phyloP scores from a whole-genome alignment of 2,329 filamentous ascomycete genomes.

The Calonectria leucothoes region DNA sequence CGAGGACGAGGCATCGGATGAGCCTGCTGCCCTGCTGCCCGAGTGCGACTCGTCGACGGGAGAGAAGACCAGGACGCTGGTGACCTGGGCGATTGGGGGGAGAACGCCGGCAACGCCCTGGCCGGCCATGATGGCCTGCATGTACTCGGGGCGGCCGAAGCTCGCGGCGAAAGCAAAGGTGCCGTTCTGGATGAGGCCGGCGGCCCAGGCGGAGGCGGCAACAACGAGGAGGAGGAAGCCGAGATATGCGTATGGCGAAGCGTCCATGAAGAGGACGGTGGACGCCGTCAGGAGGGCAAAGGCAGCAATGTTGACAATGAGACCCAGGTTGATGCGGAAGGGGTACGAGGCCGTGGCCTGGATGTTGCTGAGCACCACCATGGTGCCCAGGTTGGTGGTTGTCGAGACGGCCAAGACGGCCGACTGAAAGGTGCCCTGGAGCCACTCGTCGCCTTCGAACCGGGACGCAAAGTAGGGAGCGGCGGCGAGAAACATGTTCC shows the following conservation, averaged over 20 bases:
- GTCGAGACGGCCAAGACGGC: slow-evolving; percentile 90
- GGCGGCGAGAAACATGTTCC: slow-evolving; percentile 98
- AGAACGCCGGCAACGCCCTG: slow-evolving; percentile 93
- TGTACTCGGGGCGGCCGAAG: slow-evolving; percentile 89
- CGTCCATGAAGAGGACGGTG: slow-evolving; percentile 74
- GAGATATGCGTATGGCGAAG: slow-evolving; percentile 77
- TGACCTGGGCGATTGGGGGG: slow-evolving; percentile 87
- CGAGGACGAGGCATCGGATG: slow-evolving; percentile 57
- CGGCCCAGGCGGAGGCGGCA: slow-evolving; percentile 80
- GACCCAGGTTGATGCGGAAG: slow-evolving; percentile 81
- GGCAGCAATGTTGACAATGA: slow-evolving; percentile 80
- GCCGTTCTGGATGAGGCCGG: slow-evolving; percentile 91
- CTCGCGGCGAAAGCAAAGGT: slow-evolving; percentile 91
- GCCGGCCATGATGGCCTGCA: slow-evolving; percentile 95
- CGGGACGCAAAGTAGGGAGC: slow-evolving; percentile 92
- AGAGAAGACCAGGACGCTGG: slow-evolving; percentile 76
- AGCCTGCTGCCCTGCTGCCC: slow-evolving; percentile 30
- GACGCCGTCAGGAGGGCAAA: slow-evolving; percentile 86
- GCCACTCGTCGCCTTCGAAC: slow-evolving; percentile 77
- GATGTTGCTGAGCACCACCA: slow-evolving; percentile 81
- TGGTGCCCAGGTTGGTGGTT: slow-evolving; percentile 80
- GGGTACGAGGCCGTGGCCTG: slow-evolving; percentile 90
- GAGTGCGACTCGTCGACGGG: slow-evolving; percentile 44
- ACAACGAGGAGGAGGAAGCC: slow-evolving; percentile 86
- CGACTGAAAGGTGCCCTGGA: slow-evolving; percentile 87